These are phyloP conservation scores for Rhodotorula taiwanensis DNA, from an alignment of 768 basidiomycete species.

Conservation along the genomic window DNA sequence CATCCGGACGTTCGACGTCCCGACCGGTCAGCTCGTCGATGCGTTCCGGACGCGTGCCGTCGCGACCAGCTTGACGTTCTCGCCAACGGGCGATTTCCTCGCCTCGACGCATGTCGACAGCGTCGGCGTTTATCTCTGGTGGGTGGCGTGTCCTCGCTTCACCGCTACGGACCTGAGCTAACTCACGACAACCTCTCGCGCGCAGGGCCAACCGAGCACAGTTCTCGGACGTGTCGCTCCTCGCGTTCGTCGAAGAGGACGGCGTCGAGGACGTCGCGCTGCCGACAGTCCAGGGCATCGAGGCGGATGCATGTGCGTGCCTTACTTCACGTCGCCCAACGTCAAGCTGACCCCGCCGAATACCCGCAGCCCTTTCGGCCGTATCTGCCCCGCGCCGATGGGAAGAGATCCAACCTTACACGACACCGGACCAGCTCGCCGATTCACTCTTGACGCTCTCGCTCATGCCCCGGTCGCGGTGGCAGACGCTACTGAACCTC, in stretches of 20 bases:
- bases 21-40: conserved; percentile 84
- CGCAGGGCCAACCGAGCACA: conserved; percentile 96
- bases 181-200: too few species aligned
- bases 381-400: conserved; percentile 55
- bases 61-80: conserved; percentile 84
- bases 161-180: too few species aligned
- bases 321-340: neutral
- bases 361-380: conserved; percentile 59
- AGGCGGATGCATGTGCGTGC: conserved; percentile 68
- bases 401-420: conserved; percentile 37
- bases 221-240: conserved; percentile 75
- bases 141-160: too few species aligned
- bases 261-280: conserved; percentile 58
- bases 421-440: conserved; percentile 77
- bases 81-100: conserved; percentile 89
- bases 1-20: conserved; percentile 91
- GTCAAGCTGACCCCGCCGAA: neutral
- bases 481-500: conserved; percentile 94
- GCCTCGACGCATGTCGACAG: conserved; percentile 91
- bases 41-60: conserved; percentile 80
- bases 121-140: conserved; percentile 93
- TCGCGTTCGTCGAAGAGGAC: conserved; percentile 69
- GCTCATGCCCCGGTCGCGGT: conserved; percentile 78
- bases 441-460: conserved; percentile 90
- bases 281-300: conserved; percentile 74